Evolutionary conservation across 352 stramenopile species (phyloP), one percentile per base, ranked within the genome.

Genomic region (Phytophthora sp.): DNA sequence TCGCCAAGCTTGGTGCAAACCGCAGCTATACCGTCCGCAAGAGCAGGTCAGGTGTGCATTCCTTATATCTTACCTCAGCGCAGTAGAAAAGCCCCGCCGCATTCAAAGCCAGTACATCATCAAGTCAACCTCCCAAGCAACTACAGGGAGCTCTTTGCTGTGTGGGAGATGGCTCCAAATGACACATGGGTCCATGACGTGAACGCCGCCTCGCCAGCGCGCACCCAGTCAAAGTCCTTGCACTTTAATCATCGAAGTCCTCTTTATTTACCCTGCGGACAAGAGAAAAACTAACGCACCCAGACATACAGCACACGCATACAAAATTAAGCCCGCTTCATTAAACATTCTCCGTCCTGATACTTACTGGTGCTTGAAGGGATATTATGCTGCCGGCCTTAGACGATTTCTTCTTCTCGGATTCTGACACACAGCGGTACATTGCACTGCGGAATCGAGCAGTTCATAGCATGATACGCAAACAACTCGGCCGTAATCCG

Each of bases 391-490:
- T 18, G 7, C 39, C 24, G 4, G 35, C n/a, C 61, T 77, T 64
- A 83, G 15, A 83, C 75, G n/a, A 80, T 77, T 65, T 83, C 72
- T 69, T 83, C 75, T 63, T 68, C 58, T 4, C 72, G 72, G 18
- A 83, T 68, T 39, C 73, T 72, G 39, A 75, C 65, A 41, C 75
- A 83, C 5, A 83, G 60, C 20, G 75, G 75, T 21, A 83, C 75
- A 53, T 77, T 80, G 60, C 75, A 83, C 20, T 74, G 50, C 20
- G 39, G 23, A 2, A 63, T 4, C 13, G 63, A n/a, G 56, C 82
- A 88, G 49, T 80, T 60, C 59, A 88, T 74, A 15, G 77, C 76
- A 50, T 89, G 79, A 53, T 78, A 86, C 7, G 76, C 74, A 30
- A 89, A 80, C 15, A 91, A 59, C 47, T 84, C 76, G 24, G 78